Conservation (phyloP, 169 alveolate species). For the Plasmodium relictum region DNA sequence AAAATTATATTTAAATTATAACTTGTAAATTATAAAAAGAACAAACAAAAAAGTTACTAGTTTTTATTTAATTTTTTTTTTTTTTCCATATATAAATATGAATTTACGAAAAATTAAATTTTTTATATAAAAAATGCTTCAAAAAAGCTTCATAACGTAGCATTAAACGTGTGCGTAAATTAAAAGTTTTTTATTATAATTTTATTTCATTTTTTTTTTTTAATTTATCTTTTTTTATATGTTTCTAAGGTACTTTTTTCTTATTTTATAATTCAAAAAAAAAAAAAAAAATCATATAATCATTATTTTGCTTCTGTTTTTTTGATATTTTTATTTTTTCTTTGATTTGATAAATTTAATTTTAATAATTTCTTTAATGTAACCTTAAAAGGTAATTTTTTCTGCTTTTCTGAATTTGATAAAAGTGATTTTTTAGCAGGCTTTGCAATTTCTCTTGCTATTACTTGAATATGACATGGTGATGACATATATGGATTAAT, state of each 20-base stretch:
- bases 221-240: not conserved
- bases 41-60: too few relatives aligned
- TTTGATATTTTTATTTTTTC: conserved; percentile 8
- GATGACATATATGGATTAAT: conserved; percentile 94
- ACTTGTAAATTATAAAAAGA: too few relatives aligned
- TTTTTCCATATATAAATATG: too few relatives aligned
- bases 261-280: conserved; percentile 24
- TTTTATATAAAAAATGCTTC: too few relatives aligned
- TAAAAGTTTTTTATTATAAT: too few relatives aligned
- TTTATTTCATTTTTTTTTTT: too few relatives aligned
- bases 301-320: conserved; percentile 18
- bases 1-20: too few relatives aligned
- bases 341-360: conserved; percentile 44
- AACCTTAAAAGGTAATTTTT: conserved; percentile 40
- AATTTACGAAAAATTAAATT: too few relatives aligned
- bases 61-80: too few relatives aligned
- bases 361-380: conserved; percentile 71
- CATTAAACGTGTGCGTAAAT: too few relatives aligned
- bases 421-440: conserved; percentile 72
- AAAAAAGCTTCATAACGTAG: too few relatives aligned
- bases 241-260: not conserved
- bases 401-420: conserved; percentile 53
- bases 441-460: conserved; percentile 89
- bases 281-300: conserved; percentile 4
- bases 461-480: conserved; percentile 93